Evolutionary conservation across 1,284 basidiomycete species (phyloP), one percentile per base, ranked within the genome.

Genomic region (Ceratobasidium sp.): DNA sequence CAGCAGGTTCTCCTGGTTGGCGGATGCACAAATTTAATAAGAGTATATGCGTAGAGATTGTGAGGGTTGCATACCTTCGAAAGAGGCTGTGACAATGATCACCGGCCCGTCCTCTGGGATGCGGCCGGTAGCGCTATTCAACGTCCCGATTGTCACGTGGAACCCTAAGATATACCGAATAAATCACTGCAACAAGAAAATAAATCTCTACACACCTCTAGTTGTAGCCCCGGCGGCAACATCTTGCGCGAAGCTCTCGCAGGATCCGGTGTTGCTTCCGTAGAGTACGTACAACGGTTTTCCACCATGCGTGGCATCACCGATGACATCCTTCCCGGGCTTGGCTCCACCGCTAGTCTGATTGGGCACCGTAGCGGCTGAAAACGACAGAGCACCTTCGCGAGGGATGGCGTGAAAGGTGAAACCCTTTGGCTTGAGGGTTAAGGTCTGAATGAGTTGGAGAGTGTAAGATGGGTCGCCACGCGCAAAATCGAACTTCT

Each of bases 71-170:
- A 15, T 65, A 84, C 87, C 89, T 83, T 90, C 89, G 81, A 88
- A 90, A 0, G 87, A 88, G 4, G 89, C 88, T 7, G 89, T 89
- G 71, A 88, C 83, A 68, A 89, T 86, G 40, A 89, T 81, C 0
- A 89, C 84, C 0, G 89, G 88, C 0, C 87, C 87, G 79, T 89
- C 86, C 2, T 83, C 86, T 0, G 88, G 87, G 0, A 90, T 75
- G 59, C 85, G 83, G 1, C 83, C 84, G 12, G 84, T 81, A 3
- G 84, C 84, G 2, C 86, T 86, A 81, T 89, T 88, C 46, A 89
- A 83, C 15, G 87, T 87, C 5, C 84, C 85, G 40, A 89, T 81
- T 1, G 80, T 82, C 0, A 87, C 83, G 20, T 81, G 82, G 83
- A 88, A 89, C 4, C 88, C 87, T 87, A 59, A 75, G 62, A 33